Evolutionary conservation across 371 early-diverging fungal genomes (phyloP), one percentile per base, ranked within the genome.

Genomic region (Zopfochytrium polystomum): DNA sequence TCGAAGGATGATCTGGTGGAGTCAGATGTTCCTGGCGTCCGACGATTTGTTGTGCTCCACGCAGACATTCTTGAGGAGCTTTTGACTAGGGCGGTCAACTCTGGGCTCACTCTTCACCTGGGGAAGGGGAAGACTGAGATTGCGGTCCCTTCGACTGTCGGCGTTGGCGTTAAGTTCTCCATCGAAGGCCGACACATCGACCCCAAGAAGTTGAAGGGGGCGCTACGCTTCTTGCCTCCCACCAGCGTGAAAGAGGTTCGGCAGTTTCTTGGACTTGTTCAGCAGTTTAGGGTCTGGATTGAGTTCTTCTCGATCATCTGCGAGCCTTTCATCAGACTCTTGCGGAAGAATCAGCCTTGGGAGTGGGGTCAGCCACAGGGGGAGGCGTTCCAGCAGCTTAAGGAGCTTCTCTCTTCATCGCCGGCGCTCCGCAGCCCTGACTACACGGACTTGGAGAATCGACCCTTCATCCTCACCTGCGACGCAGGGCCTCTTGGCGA

Each of bases 321-420:
- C 1, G 58, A 51, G 3, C 65, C 65, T 4, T 27, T 64, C 15
- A 46, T 56, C 47, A 42, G n/a, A 32, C 33, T 58, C 38, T 32
- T 47, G 1, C 3, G 52, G 33, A 58, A 58, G 22, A 47, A 32
- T 18, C 38, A 48, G 27, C 33, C 52, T 1, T 61, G 30, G 20
- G 27, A 52, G 9, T 47, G 42, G 47, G 47, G 20, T 0, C 3
- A 1, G 18, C 30, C n/a, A 0, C 56, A 50, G 46, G 22, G 13
- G 2, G n/a, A 9, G 5, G 59, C 58, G 6, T 51, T 48, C 27
- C 2, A 52, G 31, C 49, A 52, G 30, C 9, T 64, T 20, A 52
- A 58, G 53, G 1, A 42, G 26, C 26, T 3, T 1, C 11, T 57
- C 5, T 13, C 6, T 2, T 23, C 1, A 44, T 4, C 30, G 2